Conservation (phyloP, 306 rosid genomes). For the Castanopsis chinensis region DNA sequence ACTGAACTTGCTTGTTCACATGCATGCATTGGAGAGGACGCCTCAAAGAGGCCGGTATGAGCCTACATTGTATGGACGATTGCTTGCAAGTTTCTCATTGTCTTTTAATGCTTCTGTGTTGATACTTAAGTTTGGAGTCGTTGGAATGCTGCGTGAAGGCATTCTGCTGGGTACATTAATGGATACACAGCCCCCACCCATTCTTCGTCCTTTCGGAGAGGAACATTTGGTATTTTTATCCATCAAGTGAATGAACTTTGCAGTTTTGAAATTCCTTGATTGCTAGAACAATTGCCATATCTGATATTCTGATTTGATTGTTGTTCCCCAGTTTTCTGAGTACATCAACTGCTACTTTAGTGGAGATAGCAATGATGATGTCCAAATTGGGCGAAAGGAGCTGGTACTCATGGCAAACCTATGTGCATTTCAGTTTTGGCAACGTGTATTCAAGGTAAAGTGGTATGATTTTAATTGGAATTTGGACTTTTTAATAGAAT, state of each 20-base stretch:
- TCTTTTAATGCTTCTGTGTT: slow-evolving; percentile 80
- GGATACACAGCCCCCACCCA: slow-evolving; percentile 83
- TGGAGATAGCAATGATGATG: slow-evolving; percentile 36
- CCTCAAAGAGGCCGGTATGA: slow-evolving; percentile 68
- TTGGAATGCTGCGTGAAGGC: slow-evolving; percentile 85
- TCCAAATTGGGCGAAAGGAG: slow-evolving; percentile 57
- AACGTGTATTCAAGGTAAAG: slow-evolving; percentile 73
- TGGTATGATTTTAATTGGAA: slow-evolving; percentile 11
- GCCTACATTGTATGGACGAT: slow-evolving; percentile 78
- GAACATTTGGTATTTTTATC: slow-evolving; percentile 66
- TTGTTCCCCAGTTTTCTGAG: slow-evolving; percentile 39
- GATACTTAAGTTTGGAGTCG: slow-evolving; percentile 75
- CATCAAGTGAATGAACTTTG: slow-evolving; percentile 7
- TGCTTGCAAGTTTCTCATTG: slow-evolving; percentile 72
- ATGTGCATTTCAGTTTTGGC: slow-evolving; percentile 90
- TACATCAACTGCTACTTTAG: slow-evolving; percentile 46
- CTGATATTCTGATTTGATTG: slow-evolving; percentile 21
- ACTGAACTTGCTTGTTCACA: slow-evolving; percentile 55
- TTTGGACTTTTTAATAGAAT: slow-evolving; percentile 6
- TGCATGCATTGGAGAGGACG: slow-evolving; percentile 56
- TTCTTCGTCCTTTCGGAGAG: slow-evolving; percentile 83
- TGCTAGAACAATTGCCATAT: slow-evolving; percentile 18
- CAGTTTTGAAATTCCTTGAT: slow-evolving; percentile 17
- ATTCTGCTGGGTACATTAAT: slow-evolving; percentile 73
- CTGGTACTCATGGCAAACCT: slow-evolving; percentile 52